Conservation (phyloP, 768 basidiomycete genomes). For the Lepiota brunneoincarnata region DNA sequence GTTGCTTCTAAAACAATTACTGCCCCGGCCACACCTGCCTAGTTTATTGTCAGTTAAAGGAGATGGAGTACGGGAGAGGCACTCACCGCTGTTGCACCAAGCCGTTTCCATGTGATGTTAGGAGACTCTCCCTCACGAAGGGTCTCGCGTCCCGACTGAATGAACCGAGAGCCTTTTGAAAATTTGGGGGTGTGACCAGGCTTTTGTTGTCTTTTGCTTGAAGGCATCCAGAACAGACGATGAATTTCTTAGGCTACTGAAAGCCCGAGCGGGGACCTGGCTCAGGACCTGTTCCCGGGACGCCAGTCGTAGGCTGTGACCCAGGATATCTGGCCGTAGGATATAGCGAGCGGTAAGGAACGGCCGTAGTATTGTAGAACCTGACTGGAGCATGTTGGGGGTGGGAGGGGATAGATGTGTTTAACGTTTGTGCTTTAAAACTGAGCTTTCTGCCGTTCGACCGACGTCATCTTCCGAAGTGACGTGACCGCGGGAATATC, state of each 20-base stretch:
- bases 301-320: not conserved
- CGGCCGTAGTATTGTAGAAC: not conserved
- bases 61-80: not conserved
- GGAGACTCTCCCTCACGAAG: not conserved
- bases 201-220: not conserved
- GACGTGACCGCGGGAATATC: not conserved
- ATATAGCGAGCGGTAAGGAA: not conserved
- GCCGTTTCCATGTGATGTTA: slow-evolving; percentile 5
- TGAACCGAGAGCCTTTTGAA: not conserved
- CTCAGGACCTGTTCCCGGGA: not conserved
- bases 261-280: not conserved
- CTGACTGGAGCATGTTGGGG: not conserved
- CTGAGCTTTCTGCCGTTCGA: not conserved
- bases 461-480: slow-evolving; percentile 1
- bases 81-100: slow-evolving; percentile 6
- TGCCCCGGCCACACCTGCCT: slow-evolving; percentile 74
- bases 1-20: slow-evolving; percentile 60
- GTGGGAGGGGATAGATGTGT: not conserved
- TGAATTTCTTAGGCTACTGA: slow-evolving; percentile 4
- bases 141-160: not conserved
- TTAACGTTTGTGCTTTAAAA: not conserved
- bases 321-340: not conserved
- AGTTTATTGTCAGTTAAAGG: not conserved
- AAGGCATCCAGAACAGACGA: slow-evolving; percentile 1
- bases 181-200: slow-evolving; percentile 1